Base-by-base conservation (phyloP, 495 filamentous ascomycete species). In the Penicillium simplicissimum region DNA sequence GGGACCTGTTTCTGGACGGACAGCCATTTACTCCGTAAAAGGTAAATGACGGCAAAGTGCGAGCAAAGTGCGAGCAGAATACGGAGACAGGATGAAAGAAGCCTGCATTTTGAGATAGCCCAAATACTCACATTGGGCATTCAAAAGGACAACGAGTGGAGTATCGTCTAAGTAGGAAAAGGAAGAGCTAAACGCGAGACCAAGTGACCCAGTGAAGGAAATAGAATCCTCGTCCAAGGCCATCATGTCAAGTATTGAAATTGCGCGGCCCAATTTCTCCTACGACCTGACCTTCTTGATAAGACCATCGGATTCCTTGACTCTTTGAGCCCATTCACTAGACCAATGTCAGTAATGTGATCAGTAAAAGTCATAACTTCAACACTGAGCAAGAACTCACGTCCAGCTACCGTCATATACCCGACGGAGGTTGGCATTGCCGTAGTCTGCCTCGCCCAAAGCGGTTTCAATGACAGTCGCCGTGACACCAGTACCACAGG, bases 391-490 rank as follows among this genome's bases (percentile, higher is more conserved):
- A 28, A 14, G 38, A 13, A 91, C 91, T 89, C 73, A 96, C 90
- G 94, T 97, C 95, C 95, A 98, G 68, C 92, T 96, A 15, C 95
- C 95, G 81, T 98, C 95, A 71, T 98, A 98, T 28, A 97, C 79
- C 68, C 84, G 87, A 60, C 90, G 85, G 43, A 85, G 86, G 37
- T 85, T 81, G 8, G 86, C 78, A 36, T 85, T 77, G 13, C 88
- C 89, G 69, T 85, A 92, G 23, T 87, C 89, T 17, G 93, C 92
- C 69, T 90, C 87, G 28, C 79, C 83, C 38, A 98, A 75, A 6
- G 95, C 95, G 31, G 92, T 89, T 68, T 98, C 95, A 59, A 98
- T 85, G 17, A 97, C 84, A 13, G 88, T 89, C n/a, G 96, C 96
- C 3, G 93, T 98, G 38, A 98, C 95, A 28, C 95, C 95, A 13